phyloP scores from a whole-genome alignment of 2,329 filamentous ascomycete species.

The Fusarium anguioides region DNA sequence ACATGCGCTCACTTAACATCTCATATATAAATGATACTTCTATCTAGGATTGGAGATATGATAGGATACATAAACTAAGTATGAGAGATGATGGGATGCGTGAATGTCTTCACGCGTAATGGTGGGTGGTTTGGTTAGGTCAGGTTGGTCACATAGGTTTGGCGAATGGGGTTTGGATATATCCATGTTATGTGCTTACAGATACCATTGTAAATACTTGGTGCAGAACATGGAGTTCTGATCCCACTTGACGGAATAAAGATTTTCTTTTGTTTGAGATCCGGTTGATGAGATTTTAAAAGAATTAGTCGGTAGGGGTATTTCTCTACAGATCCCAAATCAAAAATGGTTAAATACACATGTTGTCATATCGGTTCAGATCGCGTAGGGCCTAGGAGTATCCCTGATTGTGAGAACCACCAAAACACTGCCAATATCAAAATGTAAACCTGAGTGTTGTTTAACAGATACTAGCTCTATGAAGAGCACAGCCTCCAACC shows the following conservation, averaged over 20 bases:
- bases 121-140: conserved; percentile 8
- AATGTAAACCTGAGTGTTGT: too few relatives aligned
- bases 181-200: conserved; percentile 36
- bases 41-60: conserved; percentile 9
- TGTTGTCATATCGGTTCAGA: too few relatives aligned
- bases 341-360: too few relatives aligned
- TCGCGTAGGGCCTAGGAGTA: too few relatives aligned
- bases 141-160: conserved; percentile 24
- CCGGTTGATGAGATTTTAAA: background rate
- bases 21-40: conserved; percentile 28
- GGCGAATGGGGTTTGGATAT: conserved; percentile 43
- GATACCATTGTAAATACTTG: conserved; percentile 34
- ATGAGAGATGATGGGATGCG: conserved; percentile 35
- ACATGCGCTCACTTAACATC: conserved; percentile 17
- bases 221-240: conserved; percentile 32
- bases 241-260: conserved; percentile 20
- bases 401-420: too few relatives aligned
- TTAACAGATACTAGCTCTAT: background rate
- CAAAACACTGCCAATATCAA: too few relatives aligned
- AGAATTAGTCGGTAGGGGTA: background rate
- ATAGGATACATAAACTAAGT: conserved; percentile 28
- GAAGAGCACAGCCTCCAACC: background rate
- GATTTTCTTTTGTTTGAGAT: conserved; percentile 8
- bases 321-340: too few relatives aligned
- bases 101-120: conserved; percentile 34